Evolutionary conservation across 176 grass and related monocot genomes (phyloP).

Genomic region (Oryza australiensis): DNA sequence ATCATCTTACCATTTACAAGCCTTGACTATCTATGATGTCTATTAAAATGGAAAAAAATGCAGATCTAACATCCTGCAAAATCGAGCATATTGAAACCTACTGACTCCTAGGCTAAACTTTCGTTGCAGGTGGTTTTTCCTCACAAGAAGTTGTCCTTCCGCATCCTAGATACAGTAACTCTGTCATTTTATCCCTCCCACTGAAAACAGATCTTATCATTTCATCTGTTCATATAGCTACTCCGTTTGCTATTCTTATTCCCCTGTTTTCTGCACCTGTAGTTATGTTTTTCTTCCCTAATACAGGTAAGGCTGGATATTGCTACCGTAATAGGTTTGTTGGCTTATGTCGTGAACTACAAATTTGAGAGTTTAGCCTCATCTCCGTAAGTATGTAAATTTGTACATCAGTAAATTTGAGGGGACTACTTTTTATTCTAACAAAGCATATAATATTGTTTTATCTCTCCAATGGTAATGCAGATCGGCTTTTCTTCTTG

Average conservation of each 20-base stretch:
- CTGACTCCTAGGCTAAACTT: constrained; percentile 21
- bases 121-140: constrained; percentile 87
- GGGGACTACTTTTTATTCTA: background rate
- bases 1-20: background rate
- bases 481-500: constrained; percentile 88
- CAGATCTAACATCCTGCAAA: background rate
- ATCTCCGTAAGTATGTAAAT: constrained; percentile 95
- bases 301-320: constrained; percentile 82
- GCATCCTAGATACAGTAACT: constrained; percentile 93
- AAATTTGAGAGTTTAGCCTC: constrained; percentile 91
- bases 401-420: constrained; percentile 17
- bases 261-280: background rate
- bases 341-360: constrained; percentile 91
- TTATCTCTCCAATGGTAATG: constrained; percentile 28
- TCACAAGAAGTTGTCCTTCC: constrained; percentile 95
- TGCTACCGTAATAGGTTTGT: constrained; percentile 71
- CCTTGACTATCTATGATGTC: background rate
- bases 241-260: constrained; percentile 7
- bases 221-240: background rate
- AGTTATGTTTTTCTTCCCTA: constrained; percentile 15
- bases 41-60: background rate
- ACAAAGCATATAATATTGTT: constrained; percentile 7
- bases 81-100: background rate
- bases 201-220: background rate
- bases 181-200: background rate